These are phyloP conservation scores for Cryptococcus sp. DNA, from an alignment of 1,284 basidiomycete species.

Conservation along the genomic window DNA sequence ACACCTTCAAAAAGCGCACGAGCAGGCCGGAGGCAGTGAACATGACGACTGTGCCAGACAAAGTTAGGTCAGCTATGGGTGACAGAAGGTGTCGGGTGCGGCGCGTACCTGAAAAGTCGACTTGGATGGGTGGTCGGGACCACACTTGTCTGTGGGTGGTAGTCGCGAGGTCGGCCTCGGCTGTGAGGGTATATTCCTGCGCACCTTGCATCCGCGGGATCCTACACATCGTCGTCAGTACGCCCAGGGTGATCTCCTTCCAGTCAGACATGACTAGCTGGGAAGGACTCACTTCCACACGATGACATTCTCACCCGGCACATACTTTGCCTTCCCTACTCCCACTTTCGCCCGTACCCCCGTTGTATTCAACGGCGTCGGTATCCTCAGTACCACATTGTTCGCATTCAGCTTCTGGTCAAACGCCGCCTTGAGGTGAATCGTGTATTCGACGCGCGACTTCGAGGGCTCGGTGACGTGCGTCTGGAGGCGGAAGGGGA, in stretches of 20 bases:
- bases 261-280: no score
- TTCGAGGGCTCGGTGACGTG: constrained; percentile 92
- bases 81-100: not conserved
- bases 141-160: constrained; percentile 90
- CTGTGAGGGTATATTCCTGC: constrained; percentile 81
- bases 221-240: constrained; percentile 54
- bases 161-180: constrained; percentile 74
- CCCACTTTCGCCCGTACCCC: constrained; percentile 85
- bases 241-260: not conserved
- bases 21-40: constrained; percentile 93
- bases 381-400: constrained; percentile 87
- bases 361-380: constrained; percentile 91
- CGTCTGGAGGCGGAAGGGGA: constrained; percentile 85
- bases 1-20: constrained; percentile 96
- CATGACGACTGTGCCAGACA: constrained; percentile 76
- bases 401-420: constrained; percentile 88
- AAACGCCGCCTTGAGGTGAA: constrained; percentile 86
- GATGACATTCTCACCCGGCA: constrained; percentile 89
- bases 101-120: constrained; percentile 68
- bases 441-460: constrained; percentile 82
- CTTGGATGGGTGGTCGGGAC: constrained; percentile 94
- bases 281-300: constrained; percentile 83
- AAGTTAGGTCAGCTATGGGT: not conserved
- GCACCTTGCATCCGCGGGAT: constrained; percentile 89
- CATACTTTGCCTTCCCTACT: constrained; percentile 94